These are phyloP conservation scores for Petasospora rhodanensis DNA, from an alignment of 1,139 yeast genomes.

Conservation along the genomic window DNA sequence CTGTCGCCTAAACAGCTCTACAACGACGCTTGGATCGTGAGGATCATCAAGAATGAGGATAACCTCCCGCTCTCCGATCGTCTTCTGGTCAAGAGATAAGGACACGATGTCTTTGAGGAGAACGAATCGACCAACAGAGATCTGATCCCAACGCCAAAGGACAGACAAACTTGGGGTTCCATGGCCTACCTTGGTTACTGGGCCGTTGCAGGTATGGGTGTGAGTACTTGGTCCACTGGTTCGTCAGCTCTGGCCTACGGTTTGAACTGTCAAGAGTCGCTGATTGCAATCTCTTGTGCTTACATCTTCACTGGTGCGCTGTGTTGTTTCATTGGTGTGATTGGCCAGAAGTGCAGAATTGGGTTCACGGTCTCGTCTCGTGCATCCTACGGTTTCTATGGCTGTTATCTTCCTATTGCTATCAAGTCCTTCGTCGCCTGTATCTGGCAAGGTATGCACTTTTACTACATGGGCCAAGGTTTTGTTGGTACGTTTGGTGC, in stretches of 20 bases:
- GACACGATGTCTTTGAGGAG: slow-evolving; percentile 11
- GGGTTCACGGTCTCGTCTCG: slow-evolving; percentile 30
- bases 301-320: slow-evolving; percentile 17
- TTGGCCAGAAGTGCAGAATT: slow-evolving; percentile 28
- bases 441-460: slow-evolving; percentile 32
- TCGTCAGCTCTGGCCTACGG: slow-evolving; percentile 28
- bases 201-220: slow-evolving; percentile 27
- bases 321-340: slow-evolving; percentile 25
- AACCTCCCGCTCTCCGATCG: slow-evolving; percentile 10
- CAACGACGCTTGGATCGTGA: slow-evolving; percentile 11
- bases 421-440: slow-evolving; percentile 32
- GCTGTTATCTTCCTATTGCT: slow-evolving; percentile 31
- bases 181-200: slow-evolving; percentile 28
- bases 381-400: slow-evolving; percentile 30
- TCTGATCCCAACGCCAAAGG: slow-evolving; percentile 26
- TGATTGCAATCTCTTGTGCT: slow-evolving; percentile 10
- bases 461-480: slow-evolving; percentile 33
- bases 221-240: slow-evolving; percentile 28
- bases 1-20: too few species aligned
- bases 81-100: slow-evolving; percentile 11
- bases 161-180: slow-evolving; percentile 28
- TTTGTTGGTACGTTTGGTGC: slow-evolving; percentile 26
- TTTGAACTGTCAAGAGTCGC: slow-evolving; percentile 27
- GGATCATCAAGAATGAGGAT: slow-evolving; percentile 12
- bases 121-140: slow-evolving; percentile 24